Evolutionary conservation across 345 rosid genomes (phyloP).

Genomic region (Barbarea vulgaris): DNA sequence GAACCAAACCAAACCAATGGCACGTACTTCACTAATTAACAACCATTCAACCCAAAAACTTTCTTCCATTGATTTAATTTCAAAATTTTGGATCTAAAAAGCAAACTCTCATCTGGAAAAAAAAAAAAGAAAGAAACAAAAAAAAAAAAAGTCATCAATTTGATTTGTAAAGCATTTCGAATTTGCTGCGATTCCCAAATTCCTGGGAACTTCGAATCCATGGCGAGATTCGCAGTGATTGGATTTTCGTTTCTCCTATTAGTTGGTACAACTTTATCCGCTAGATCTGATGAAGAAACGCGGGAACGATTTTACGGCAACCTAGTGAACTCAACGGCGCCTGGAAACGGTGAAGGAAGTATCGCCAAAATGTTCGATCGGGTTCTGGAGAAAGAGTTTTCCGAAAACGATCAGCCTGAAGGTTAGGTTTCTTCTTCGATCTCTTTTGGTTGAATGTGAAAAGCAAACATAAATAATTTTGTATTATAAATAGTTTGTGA

Average conservation of each 20-base stretch:
- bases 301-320: slow-evolving; percentile 91
- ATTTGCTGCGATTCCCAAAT: slow-evolving; percentile 16
- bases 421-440: slow-evolving; percentile 49
- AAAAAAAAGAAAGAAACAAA: background rate
- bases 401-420: slow-evolving; percentile 88
- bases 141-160: background rate
- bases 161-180: background rate
- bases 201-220: slow-evolving; percentile 25
- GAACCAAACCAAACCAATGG: background rate
- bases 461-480: background rate
- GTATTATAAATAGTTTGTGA: background rate
- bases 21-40: background rate
- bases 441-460: background rate
- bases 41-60: background rate
- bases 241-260: slow-evolving; percentile 47
- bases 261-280: slow-evolving; percentile 34
- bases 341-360: slow-evolving; percentile 68
- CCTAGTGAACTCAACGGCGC: slow-evolving; percentile 67
- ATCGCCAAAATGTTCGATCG: slow-evolving; percentile 94
- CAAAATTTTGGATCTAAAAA: slow-evolving; percentile 26
- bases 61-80: background rate
- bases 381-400: slow-evolving; percentile 92
- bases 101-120: background rate
- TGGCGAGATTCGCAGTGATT: slow-evolving; percentile 42
- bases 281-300: slow-evolving; percentile 89